Evolutionary conservation across 2,329 filamentous ascomycete genomes (phyloP), one percentile per base, ranked within the genome.

Genomic region (Sporothrix phasma): DNA sequence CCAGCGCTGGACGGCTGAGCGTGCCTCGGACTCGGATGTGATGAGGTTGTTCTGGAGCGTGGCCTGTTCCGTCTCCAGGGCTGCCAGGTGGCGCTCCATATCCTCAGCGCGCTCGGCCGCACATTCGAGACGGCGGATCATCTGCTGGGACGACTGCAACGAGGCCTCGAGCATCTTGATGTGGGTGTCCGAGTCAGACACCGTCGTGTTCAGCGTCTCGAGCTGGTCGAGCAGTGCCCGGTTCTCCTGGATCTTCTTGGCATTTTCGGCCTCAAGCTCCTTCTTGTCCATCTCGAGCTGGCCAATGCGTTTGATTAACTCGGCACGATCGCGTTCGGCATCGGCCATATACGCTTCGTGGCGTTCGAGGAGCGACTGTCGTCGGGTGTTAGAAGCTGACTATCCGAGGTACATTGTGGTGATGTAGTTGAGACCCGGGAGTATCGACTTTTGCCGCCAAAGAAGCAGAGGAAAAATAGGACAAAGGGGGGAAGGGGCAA

Each of bases 271-370:
- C 75, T 96, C 90, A 66, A 95, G 83, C 66, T 84, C 79, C 71
- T 79, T 80, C 77, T 96, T 96, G 69, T 86, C 84, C 70, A 76
- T 76, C 76, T 96, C 90, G 61, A 99, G 81, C 68, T 81, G 81
- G 70, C 89, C 87, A 73, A 97, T 92, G 67, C 84, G 89, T 54
- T 79, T 76, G 51, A 84, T 82, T 76, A 97, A 85, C 66, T 87
- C 84, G 66, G 81, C 78, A 66, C 92, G 89, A 74, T 97, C 92
- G 70, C 86, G 85, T 79, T 96, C 92, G 66, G 92, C 91, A 74
- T 96, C 91, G 69, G 88, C 88, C 82, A 97, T 93, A 76, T 96
- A 97, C 66, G 89, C 86, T 79, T 97, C 92, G 83, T 99, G 92
- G 71, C 93, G 88, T 68, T 88, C 86, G 47, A 99, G 85, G 64